Evolutionary conservation across 371 early-diverging fungal species (phyloP).

Genomic region (Basidiobolus meristosporus): DNA sequence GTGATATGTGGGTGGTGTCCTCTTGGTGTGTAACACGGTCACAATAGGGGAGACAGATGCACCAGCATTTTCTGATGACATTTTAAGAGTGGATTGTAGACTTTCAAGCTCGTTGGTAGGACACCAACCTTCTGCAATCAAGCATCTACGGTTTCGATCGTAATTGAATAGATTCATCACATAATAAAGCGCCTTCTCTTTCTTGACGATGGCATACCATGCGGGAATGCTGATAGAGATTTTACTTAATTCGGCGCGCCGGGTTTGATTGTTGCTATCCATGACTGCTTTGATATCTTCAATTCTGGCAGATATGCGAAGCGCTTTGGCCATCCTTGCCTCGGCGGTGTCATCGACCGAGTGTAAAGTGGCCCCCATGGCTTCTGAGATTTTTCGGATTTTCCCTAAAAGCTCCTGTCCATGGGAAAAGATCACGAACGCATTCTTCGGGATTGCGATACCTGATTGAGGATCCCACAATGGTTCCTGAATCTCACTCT

Average conservation of each 20-base stretch:
- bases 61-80: slow-evolving; percentile 1
- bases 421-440: slow-evolving; percentile 93
- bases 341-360: slow-evolving; percentile 64
- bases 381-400: slow-evolving; percentile 84
- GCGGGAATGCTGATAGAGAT: slow-evolving; percentile 63
- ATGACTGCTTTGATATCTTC: slow-evolving; percentile 32
- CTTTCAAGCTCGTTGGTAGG: slow-evolving; percentile 69
- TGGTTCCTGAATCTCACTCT: slow-evolving; percentile 82
- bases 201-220: slow-evolving; percentile 82
- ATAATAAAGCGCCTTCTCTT: slow-evolving; percentile 95
- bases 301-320: slow-evolving; percentile 32
- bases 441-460: slow-evolving; percentile 74
- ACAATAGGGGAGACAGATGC: too few relatives aligned
- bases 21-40: too few relatives aligned
- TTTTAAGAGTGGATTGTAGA: slow-evolving; percentile 63
- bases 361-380: slow-evolving; percentile 91
- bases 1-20: too few relatives aligned
- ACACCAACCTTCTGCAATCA: slow-evolving; percentile 97
- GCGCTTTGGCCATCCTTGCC: slow-evolving; percentile 60
- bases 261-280: slow-evolving; percentile 63
- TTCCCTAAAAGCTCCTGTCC: slow-evolving; percentile 77
- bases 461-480: slow-evolving; percentile 73
- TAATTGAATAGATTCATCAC: slow-evolving; percentile 89
- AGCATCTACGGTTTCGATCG: slow-evolving; percentile 75
- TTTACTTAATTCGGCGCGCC: slow-evolving; percentile 59